Evolutionary conservation across 208 protist species (phyloP).

Genomic region (Entamoeba dispar): DNA sequence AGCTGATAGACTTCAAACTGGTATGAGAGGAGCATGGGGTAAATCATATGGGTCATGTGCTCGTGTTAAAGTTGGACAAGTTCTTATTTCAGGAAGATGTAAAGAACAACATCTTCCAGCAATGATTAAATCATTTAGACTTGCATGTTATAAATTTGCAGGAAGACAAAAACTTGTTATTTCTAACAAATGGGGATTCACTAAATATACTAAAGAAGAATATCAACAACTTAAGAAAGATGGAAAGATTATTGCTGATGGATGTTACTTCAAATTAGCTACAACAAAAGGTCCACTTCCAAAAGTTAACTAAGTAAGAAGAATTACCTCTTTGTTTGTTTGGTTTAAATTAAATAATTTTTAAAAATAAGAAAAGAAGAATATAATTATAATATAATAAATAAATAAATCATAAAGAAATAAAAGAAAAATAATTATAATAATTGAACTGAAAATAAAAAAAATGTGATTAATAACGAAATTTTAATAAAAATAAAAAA

Average conservation of each 20-base stretch:
- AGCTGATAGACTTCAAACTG: constrained; percentile 90
- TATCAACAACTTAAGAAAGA: constrained; percentile 36
- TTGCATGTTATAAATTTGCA: constrained; percentile 68
- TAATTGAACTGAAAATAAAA: not conserved
- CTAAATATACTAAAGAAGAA: constrained; percentile 44
- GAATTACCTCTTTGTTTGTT: not conserved
- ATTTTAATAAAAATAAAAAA: too few species aligned
- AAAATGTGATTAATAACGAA: not conserved
- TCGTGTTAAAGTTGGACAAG: constrained; percentile 82
- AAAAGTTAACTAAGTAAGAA: not conserved
- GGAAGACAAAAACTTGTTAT: constrained; percentile 62
- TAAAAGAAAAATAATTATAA: not conserved
- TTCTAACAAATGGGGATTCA: constrained; percentile 69
- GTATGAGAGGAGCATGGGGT: constrained; percentile 87
- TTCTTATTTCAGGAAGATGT: constrained; percentile 79
- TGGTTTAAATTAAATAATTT: not conserved
- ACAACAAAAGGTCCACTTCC: constrained; percentile 41
- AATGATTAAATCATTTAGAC: constrained; percentile 58
- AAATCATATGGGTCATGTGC: constrained; percentile 79
- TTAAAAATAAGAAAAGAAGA: too few species aligned
- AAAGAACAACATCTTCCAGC: constrained; percentile 37
- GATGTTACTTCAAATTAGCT: constrained; percentile 45
- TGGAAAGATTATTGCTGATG: constrained; percentile 43
- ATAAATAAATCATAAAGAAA: not conserved
- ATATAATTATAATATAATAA: not conserved